These are phyloP conservation scores for Pichia paraexigua DNA, from an alignment of 805 yeast genomes.

Conservation along the genomic window DNA sequence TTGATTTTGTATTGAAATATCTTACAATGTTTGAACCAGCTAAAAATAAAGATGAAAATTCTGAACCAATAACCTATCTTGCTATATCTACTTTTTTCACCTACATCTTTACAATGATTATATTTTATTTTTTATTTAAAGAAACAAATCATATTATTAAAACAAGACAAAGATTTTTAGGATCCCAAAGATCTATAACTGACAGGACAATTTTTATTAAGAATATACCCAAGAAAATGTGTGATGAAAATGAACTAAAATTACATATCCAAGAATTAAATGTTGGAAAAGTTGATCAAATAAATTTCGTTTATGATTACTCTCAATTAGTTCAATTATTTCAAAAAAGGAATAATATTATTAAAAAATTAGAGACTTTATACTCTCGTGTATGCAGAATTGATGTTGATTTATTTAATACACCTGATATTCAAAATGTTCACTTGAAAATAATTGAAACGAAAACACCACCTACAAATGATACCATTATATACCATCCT, in stretches of 20 bases:
- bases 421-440: constrained; percentile 18
- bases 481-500: constrained; percentile 11
- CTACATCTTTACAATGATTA: constrained; percentile 42
- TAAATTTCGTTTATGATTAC: constrained; percentile 38
- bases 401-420: constrained; percentile 28
- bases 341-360: constrained; percentile 25
- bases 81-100: constrained; percentile 51
- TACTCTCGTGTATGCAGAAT: constrained; percentile 38
- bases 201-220: constrained; percentile 51
- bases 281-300: constrained; percentile 46
- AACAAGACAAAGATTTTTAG: constrained; percentile 49
- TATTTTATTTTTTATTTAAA: constrained; percentile 36
- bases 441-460: constrained; percentile 22
- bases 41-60: constrained; percentile 11
- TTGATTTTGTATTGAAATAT: background rate
- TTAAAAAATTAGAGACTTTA: constrained; percentile 32
- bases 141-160: constrained; percentile 43
- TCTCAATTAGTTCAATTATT: constrained; percentile 34
- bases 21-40: background rate
- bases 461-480: constrained; percentile 15
- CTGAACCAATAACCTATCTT: constrained; percentile 30
- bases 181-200: constrained; percentile 51
- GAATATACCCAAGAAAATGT: constrained; percentile 43
- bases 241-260: constrained; percentile 36
- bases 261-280: constrained; percentile 46